Evolutionary conservation across 345 rosid genomes (phyloP), one percentile per base, ranked within the genome.

Genomic region (Murraya paniculata): DNA sequence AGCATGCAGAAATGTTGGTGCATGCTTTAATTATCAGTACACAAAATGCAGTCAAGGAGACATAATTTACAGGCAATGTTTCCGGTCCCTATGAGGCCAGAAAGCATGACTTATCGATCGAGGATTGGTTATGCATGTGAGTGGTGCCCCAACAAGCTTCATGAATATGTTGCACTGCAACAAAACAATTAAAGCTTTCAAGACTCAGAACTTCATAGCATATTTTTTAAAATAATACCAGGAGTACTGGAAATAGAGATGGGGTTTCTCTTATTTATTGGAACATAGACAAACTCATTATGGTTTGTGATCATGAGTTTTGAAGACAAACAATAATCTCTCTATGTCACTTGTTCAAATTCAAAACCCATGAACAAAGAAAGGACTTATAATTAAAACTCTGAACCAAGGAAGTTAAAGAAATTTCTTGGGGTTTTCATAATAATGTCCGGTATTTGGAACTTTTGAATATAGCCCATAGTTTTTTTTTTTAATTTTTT

Each of bases 201-300:
- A 45, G 18, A 45, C 9, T 31, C 9, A 6, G 33, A 64, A 53
- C 31, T 48, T 79, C 48, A 71, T 71, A 35, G 28, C 76, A 77
- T 28, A 30, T 35, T 73, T 65, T 78, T 25, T 45, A 6, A 62
- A 61, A 45, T 45, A 72, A 79, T 71, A n/a, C 60, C 77, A 24
- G 30, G 30, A 56, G 65, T 55, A 77, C 71, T 57, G 27, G 53
- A 25, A 10, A 22, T 35, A 35, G 53, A 31, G 25, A 62, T 50
- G 71, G 38, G 50, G 22, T 53, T 75, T 64, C 21, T 76, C n/a
- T 73, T 24, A 70, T 57, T 82, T 59, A 78, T 75, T 84, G 61
- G 68, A 75, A 77, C 67, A 56, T 85, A 81, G 89, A 86, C 86
- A 86, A 89, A 82, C 72, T 78, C 85, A 89, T 88, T 79, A 87